Base-by-base conservation (phyloP, 371 early-diverging fungal species). In the Mortierella sp. region DNA sequence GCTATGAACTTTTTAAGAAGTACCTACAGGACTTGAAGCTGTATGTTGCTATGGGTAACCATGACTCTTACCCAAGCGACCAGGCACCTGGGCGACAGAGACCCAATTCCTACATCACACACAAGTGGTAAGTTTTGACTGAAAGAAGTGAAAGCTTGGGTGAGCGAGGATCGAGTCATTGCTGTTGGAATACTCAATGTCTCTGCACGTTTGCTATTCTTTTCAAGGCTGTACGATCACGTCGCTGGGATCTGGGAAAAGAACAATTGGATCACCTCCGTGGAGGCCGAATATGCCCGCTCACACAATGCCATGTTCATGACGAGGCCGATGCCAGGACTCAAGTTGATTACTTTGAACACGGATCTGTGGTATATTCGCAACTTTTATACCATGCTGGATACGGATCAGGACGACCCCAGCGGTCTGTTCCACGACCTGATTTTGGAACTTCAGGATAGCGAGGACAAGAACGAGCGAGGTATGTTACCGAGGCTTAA, bases 351-450 rank as follows among this genome's bases (percentile, higher is more conserved):
- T 49, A 83, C 88, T n/a, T 54, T 89, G 21, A 89, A 89, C 42
- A 89, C 89, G 4, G 87, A 87, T 48, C 81, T 86, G 45, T 89
- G 86, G 59, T 87, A 89, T 42, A 82, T 73, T 16, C 66, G 86
- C 59, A 87, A 89, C 66, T 85, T 41, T 31, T 76, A 58, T 38
- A 70, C 66, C 4, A 65, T 76, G 64, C 49, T 78, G 63, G 76
- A 79, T 28, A 67, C 72, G 6, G 56, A 76, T 9, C 58, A 61
- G 43, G 78, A 76, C 19, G 88, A 88, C 47, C 88, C 88, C 9
- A 84, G 83, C 52, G 85, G 84, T 21, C 59, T 86, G 21, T 71
- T 88, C 28, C 61, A 71, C 6, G 86, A 87, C 80, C 42, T 88
- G 30, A 76, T 88, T 13, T 47, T 71, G 21, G 79, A 86, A 31